phyloP scores from a whole-genome alignment of 768 basidiomycete species.

The Termitomyces sp. region DNA sequence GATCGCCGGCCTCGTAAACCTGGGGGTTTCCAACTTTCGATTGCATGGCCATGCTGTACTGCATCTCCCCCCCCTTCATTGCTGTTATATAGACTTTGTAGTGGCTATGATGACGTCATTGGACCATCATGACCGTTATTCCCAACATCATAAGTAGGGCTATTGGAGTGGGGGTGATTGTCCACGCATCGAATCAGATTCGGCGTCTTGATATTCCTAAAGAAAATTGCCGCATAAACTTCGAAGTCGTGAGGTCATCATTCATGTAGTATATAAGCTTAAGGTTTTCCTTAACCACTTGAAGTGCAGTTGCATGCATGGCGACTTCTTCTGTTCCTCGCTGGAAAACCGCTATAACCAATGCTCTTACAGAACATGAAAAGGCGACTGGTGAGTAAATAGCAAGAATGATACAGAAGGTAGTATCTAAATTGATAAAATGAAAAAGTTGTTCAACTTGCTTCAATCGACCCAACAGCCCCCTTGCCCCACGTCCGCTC shows the following conservation, averaged over 20 bases:
- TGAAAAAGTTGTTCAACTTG: slow-evolving; percentile 53
- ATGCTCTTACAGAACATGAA: slow-evolving; percentile 32
- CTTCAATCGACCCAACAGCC: slow-evolving; percentile 41
- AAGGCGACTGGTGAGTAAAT: slow-evolving; percentile 30
- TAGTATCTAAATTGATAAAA: background rate
- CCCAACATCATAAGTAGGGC: background rate
- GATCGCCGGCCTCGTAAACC: slow-evolving; percentile 41
- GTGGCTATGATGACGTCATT: background rate
- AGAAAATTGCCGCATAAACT: background rate
- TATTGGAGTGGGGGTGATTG: no score
- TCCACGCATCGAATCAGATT: background rate
- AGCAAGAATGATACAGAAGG: background rate
- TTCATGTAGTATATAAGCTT: background rate
- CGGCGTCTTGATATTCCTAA: background rate
- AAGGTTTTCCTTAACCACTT: background rate
- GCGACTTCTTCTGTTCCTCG: slow-evolving; percentile 25
- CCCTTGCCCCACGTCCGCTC: slow-evolving; percentile 58
- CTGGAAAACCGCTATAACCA: slow-evolving; percentile 43
- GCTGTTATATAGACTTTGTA: no score
- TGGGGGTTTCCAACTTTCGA: slow-evolving; percentile 46
- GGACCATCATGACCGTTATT: background rate
- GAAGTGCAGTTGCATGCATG: background rate
- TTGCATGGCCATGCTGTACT: slow-evolving; percentile 26
- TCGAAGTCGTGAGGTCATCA: background rate
- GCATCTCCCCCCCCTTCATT: no score